Conservation (phyloP, 2,329 filamentous ascomycete genomes). For the Cladosporium sp. region DNA sequence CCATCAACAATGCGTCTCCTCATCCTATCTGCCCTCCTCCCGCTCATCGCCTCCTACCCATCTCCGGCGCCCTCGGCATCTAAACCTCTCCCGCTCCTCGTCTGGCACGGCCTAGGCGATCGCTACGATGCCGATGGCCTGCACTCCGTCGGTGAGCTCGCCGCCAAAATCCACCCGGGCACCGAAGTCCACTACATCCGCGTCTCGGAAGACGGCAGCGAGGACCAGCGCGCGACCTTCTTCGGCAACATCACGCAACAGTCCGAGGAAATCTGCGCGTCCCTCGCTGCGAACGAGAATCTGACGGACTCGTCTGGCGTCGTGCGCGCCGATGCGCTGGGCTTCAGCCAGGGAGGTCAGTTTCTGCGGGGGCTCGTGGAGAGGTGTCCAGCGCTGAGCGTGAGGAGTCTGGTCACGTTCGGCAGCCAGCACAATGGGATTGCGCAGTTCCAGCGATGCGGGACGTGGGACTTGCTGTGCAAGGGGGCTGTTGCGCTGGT, state of each 20-base stretch:
- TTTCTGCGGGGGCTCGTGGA: slow-evolving; percentile 92
- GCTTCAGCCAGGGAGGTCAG: slow-evolving; percentile 93
- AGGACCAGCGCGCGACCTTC: slow-evolving; percentile 82
- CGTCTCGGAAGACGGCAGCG: slow-evolving; percentile 63
- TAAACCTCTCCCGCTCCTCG: slow-evolving; percentile 75
- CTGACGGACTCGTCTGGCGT: slow-evolving; percentile 56
- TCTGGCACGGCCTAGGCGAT: slow-evolving; percentile 90
- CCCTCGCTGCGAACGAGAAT: slow-evolving; percentile 73
- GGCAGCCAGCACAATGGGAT: slow-evolving; percentile 94
- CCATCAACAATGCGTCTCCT: slow-evolving; percentile 13
- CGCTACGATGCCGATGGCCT: slow-evolving; percentile 76
- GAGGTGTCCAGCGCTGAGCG: slow-evolving; percentile 81
- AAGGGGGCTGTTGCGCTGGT: slow-evolving; percentile 76
- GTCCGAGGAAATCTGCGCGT: slow-evolving; percentile 72
- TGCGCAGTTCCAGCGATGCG: slow-evolving; percentile 74
- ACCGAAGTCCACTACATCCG: slow-evolving; percentile 81
- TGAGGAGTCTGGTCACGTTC: slow-evolving; percentile 81
- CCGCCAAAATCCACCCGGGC: slow-evolving; percentile 71
- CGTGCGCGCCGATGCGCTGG: slow-evolving; percentile 72
- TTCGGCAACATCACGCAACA: slow-evolving; percentile 85
- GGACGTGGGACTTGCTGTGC: slow-evolving; percentile 73
- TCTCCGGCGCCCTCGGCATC: slow-evolving; percentile 2
- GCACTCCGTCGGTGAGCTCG: slow-evolving; percentile 67
- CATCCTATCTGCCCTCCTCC: slow-evolving; percentile 19
- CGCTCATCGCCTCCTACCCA: slow-evolving; percentile 6